Percentiles rank a stretch among this genome's conserved stretches.
Conservation (phyloP, 495 filamentous ascomycete species). For the Tuber borchii region DNA sequence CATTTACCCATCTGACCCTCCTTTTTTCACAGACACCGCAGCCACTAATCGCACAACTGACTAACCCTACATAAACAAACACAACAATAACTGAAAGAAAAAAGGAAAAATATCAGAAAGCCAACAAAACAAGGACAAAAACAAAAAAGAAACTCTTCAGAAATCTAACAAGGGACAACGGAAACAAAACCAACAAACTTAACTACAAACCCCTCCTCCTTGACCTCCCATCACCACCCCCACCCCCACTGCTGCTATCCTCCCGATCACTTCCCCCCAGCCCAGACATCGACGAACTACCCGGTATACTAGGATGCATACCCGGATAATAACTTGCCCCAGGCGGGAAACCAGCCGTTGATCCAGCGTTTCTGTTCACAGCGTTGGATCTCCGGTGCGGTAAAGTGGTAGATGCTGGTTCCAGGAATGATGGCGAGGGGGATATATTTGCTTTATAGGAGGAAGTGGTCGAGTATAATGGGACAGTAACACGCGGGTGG, state of each 20-base stretch:
- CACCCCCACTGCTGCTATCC: not conserved
- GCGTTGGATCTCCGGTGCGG: conserved; percentile 16
- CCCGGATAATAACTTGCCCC: conserved; percentile 31
- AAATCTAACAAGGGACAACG: not conserved
- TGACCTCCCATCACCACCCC: not conserved
- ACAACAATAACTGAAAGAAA: not conserved
- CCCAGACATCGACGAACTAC: not conserved
- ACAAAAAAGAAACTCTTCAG: not conserved
- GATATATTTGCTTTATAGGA: conserved; percentile 16
- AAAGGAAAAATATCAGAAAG: not conserved
- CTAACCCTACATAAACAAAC: not conserved
- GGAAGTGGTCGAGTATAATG: conserved; percentile 2
- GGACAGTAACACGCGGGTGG: conserved; percentile 5
- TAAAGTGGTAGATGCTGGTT: conserved; percentile 12
- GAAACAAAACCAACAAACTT: not conserved
- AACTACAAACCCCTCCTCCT: not conserved
- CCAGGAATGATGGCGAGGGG: conserved; percentile 19
- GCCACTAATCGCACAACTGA: not conserved
- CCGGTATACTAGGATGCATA: conserved; percentile 18
- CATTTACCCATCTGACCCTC: not conserved
- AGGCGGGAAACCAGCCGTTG: conserved; percentile 12
- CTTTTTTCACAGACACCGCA: not conserved
- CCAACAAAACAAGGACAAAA: conserved; percentile 1
- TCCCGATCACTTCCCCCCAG: not conserved
- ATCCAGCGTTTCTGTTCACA: not conserved